These are phyloP conservation scores for carrot (Daucus carota) DNA, from an alignment of 129 eudicot genomes.

Conservation along the genomic window DH1_v3.0 NC_030384.2:47903001-47903500, in stretches of 20 bases:
- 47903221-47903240: conserved; percentile 65
- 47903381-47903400: not conserved
- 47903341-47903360: not conserved
- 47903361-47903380: not conserved
- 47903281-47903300: not conserved
- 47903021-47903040: conserved; percentile 41
- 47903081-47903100: conserved; percentile 32
- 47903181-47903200: conserved; percentile 45
- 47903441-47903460: not conserved
- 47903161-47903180: conserved; percentile 38
- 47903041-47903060: conserved; percentile 51
- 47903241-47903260: conserved; percentile 18
- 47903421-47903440: not conserved
- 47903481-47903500: not conserved
- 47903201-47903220: conserved; percentile 46
- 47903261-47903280: conserved; percentile 26
- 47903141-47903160: conserved; percentile 39
- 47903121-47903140: conserved; percentile 47
- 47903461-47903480: not conserved
- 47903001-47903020: conserved; percentile 38
- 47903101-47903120: conserved; percentile 35
- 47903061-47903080: conserved; percentile 48
- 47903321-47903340: not conserved
- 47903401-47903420: not conserved
- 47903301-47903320: not conserved